These are phyloP conservation scores for Pseudogymnoascus sp. DNA, from an alignment of 2,329 filamentous ascomycete species.

Conservation along the genomic window DNA sequence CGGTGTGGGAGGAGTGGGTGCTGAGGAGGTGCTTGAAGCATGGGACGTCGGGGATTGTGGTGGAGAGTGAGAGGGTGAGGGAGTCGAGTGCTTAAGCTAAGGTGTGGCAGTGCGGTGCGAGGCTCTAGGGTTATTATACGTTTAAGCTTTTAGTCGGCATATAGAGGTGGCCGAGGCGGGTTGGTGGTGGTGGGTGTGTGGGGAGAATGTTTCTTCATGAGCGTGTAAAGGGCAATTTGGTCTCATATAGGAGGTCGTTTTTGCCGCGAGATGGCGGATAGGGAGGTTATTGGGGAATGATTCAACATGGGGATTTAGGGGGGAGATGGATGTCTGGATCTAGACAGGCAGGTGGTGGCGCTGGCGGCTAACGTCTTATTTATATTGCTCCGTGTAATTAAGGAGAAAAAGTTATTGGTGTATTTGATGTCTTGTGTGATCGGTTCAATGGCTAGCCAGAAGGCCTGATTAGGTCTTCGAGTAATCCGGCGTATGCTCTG, in stretches of 20 bases:
- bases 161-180: neutral
- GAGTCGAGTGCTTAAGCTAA: neutral
- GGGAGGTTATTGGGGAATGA: neutral
- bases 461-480: neutral
- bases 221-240: neutral
- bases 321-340: neutral
- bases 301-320: neutral
- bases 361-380: neutral
- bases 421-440: neutral
- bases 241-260: neutral
- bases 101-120: neutral
- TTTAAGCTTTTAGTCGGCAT: neutral
- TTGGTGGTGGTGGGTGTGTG: neutral
- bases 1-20: constrained; percentile 49
- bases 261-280: neutral
- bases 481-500: neutral
- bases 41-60: constrained; percentile 10
- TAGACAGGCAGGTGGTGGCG: neutral
- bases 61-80: neutral
- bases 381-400: constrained; percentile 3
- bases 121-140: neutral
- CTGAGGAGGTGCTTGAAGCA: constrained; percentile 35
- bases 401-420: constrained; percentile 5
- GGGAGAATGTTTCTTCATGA: neutral
- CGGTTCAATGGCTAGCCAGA: neutral